A percentile compares a stretch with the other conserved stretches of the same genome.
Evolutionary conservation across 2,329 filamentous ascomycete genomes (phyloP).

Genomic region (Penicillium palitans): DNA sequence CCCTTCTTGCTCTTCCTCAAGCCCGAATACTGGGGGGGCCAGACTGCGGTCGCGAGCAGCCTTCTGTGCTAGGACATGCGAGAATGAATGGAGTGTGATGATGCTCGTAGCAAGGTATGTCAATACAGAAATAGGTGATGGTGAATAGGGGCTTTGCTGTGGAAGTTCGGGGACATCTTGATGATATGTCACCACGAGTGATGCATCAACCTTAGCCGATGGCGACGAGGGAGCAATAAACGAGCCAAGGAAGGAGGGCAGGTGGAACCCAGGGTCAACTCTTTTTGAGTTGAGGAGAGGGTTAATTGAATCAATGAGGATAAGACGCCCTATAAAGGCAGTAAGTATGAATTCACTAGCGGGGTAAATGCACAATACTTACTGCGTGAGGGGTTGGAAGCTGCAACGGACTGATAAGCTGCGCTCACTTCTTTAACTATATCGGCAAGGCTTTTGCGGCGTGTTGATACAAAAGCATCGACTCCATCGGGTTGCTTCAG

Average conservation of each 20-base stretch:
- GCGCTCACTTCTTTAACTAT: constrained; percentile 62
- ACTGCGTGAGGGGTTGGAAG: constrained; percentile 30
- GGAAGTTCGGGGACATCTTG: constrained; percentile 66
- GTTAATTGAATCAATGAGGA: constrained; percentile 80
- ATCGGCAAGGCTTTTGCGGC: constrained; percentile 57
- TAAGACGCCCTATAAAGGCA: constrained; percentile 59
- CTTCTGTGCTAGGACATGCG: constrained; percentile 72
- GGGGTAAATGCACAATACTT: constrained; percentile 12
- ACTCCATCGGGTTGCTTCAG: constrained; percentile 63
- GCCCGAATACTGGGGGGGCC: constrained; percentile 73
- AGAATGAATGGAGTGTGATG: constrained; percentile 69
- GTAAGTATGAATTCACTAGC: neutral
- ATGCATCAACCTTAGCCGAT: constrained; percentile 50
- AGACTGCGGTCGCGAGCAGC: constrained; percentile 74
- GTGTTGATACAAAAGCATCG: constrained; percentile 67
- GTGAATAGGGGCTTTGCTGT: constrained; percentile 50
- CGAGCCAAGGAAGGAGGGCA: constrained; percentile 69
- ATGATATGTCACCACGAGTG: constrained; percentile 80
- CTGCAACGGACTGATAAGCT: constrained; percentile 26
- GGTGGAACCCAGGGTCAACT: constrained; percentile 54
- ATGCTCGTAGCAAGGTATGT: constrained; percentile 87
- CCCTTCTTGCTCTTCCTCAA: constrained; percentile 75
- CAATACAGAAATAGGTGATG: constrained; percentile 69
- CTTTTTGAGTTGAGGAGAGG: constrained; percentile 51
- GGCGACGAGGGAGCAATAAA: constrained; percentile 58